These are phyloP conservation scores for Podospora comata DNA, from an alignment of 495 filamentous ascomycete species.

Conservation along the genomic window DNA sequence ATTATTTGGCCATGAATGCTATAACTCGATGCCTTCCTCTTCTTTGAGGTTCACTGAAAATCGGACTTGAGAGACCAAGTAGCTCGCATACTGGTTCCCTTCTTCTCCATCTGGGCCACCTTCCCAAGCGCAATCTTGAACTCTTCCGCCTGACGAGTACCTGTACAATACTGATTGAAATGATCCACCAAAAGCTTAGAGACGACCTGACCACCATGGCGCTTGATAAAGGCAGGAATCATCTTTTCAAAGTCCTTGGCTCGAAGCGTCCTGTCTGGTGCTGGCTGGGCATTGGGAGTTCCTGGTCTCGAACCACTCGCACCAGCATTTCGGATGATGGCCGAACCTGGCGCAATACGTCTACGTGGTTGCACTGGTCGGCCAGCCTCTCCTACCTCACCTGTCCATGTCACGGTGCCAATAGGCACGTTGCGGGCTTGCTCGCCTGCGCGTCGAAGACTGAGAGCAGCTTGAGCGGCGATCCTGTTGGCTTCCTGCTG, in stretches of 20 bases:
- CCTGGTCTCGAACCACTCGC: slow-evolving; percentile 35
- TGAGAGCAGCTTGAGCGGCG: slow-evolving; percentile 70
- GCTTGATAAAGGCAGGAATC: slow-evolving; percentile 68
- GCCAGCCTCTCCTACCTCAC: slow-evolving; percentile 71
- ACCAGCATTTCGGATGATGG: slow-evolving; percentile 59
- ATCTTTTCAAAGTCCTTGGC: slow-evolving; percentile 63
- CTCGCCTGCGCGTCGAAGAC: slow-evolving; percentile 69
- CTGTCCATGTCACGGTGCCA: slow-evolving; percentile 93
- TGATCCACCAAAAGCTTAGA: slow-evolving; percentile 78
- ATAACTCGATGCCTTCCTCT: not conserved
- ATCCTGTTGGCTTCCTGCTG: slow-evolving; percentile 76
- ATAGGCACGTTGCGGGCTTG: slow-evolving; percentile 67
- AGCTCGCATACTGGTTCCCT: slow-evolving; percentile 39
- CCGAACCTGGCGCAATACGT: slow-evolving; percentile 41
- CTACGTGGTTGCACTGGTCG: slow-evolving; percentile 42
- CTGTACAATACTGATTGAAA: slow-evolving; percentile 54
- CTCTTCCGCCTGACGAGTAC: slow-evolving; percentile 37
- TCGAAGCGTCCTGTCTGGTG: slow-evolving; percentile 27
- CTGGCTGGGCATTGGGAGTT: slow-evolving; percentile 20
- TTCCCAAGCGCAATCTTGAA: slow-evolving; percentile 49
- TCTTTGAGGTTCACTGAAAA: slow-evolving; percentile 20
- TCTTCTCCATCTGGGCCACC: slow-evolving; percentile 49
- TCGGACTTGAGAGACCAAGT: slow-evolving; percentile 42
- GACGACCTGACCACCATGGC: slow-evolving; percentile 67
- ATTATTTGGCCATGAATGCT: not conserved